phyloP scores from a whole-genome alignment of 208 protist species.

The Zelonia costaricensis region DNA sequence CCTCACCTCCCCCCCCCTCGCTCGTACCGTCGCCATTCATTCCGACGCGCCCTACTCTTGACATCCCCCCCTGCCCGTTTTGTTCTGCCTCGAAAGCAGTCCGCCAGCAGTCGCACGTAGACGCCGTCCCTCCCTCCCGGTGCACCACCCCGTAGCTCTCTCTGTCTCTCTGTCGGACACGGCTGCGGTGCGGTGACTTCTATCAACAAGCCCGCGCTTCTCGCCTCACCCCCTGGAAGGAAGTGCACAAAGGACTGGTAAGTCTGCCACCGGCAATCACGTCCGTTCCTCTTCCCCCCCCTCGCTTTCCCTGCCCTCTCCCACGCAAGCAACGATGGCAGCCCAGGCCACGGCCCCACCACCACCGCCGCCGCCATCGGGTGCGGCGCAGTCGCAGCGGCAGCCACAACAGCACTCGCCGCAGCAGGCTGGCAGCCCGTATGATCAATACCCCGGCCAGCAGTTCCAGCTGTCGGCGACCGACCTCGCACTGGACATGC shows the following conservation, averaged over 20 bases:
- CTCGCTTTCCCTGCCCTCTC: too few relatives aligned
- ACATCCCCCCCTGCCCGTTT: too few relatives aligned
- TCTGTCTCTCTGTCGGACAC: background rate
- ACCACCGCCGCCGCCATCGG: slow-evolving; percentile 1
- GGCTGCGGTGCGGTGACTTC: too few relatives aligned
- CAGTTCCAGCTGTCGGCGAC: slow-evolving; percentile 2
- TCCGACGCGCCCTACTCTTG: too few relatives aligned
- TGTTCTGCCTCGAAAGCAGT: background rate
- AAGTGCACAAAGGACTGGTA: too few relatives aligned
- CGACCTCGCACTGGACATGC: slow-evolving; percentile 46
- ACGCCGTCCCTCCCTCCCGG: background rate
- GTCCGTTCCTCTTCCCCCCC: too few relatives aligned
- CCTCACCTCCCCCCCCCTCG: background rate
- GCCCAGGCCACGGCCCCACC: slow-evolving; percentile 9
- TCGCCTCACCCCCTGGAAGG: too few relatives aligned
- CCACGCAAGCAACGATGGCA: slow-evolving; percentile 2
- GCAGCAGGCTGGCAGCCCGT: slow-evolving; percentile 1
- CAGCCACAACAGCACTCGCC: background rate
- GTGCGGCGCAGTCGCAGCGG: too few relatives aligned
- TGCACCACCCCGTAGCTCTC: background rate
- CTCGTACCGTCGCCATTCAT: background rate
- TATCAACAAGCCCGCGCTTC: too few relatives aligned
- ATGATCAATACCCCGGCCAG: slow-evolving; percentile 15
- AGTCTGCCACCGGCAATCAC: too few relatives aligned
- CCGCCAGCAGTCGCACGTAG: slow-evolving; percentile 12